Base-by-base conservation (phyloP, 257 asterid species). In the Prunella vulgaris region DNA sequence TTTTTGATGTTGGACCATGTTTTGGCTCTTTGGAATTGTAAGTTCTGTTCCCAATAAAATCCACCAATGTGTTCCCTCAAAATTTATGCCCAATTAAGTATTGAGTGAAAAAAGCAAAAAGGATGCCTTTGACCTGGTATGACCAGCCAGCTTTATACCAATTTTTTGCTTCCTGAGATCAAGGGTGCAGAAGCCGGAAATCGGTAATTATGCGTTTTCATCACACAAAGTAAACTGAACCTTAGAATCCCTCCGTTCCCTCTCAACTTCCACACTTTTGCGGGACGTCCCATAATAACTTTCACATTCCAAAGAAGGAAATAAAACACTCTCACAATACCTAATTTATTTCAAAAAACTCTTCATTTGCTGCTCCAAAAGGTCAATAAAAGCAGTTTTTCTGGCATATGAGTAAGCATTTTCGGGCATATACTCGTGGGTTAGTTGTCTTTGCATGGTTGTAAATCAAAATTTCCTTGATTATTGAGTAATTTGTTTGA, bases 371-470 rank as follows among this genome's bases (percentile, higher is more conserved):
- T n/a, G n/a, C n/a, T n/a, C n/a, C n/a, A n/a, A n/a, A n/a, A n/a
- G n/a, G n/a, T n/a, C n/a, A n/a, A n/a, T n/a, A n/a, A n/a, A n/a
- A n/a, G n/a, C n/a, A n/a, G n/a, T n/a, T n/a, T n/a, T n/a, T n/a
- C n/a, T n/a, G n/a, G n/a, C n/a, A n/a, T 1, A 25, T 25, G 28
- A 25, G 28, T 25, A 37, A 67, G 65, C 15, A 46, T 58, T 68
- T 51, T 46, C 22, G 10, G 56, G 63, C 38, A 57, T 25, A 25
- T 73, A 56, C 72, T 32, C 21, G 7, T 49, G 58, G 42, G 66
- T 58, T 61, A 35, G 62, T 32, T 71, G 32, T 68, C 54, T 59
- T 60, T 30, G 51, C 68, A 25, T 62, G 71, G 60, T 68, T 53
- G 44, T 28, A 12, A 64, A 48, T 27, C 28, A 53, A 58, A 7